Conservation (phyloP, 202 grass and related monocot genomes). For the Elaeis oleifera region DNA sequence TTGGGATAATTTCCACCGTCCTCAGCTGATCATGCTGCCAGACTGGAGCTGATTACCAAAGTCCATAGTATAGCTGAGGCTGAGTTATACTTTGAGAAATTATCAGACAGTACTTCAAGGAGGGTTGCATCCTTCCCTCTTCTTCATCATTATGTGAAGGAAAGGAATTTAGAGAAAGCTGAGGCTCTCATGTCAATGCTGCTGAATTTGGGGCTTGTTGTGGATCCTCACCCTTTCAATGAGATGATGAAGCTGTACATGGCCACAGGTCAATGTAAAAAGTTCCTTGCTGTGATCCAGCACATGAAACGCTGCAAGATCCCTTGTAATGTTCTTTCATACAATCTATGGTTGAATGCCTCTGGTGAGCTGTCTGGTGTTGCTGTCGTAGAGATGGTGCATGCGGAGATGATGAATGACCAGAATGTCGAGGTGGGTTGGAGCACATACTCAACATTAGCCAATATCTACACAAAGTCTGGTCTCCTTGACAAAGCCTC, state of each 20-base stretch:
- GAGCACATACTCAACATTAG: constrained; percentile 71
- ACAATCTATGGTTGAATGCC: constrained; percentile 70
- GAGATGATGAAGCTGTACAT: constrained; percentile 81
- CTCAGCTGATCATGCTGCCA: constrained; percentile 53
- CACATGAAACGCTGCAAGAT: constrained; percentile 68
- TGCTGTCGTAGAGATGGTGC: constrained; percentile 34
- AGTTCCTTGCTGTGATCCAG: constrained; percentile 39
- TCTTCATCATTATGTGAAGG: constrained; percentile 62
- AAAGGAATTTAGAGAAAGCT: constrained; percentile 57
- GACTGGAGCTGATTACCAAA: constrained; percentile 63
- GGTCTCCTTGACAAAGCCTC: constrained; percentile 38
- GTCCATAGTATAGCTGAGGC: constrained; percentile 34
- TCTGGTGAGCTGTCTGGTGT: constrained; percentile 39
- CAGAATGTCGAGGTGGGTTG: constrained; percentile 62
- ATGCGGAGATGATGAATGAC: constrained; percentile 64
- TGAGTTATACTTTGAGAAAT: constrained; percentile 61
- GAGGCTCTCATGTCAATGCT: constrained; percentile 64
- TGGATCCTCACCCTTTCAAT: constrained; percentile 67
- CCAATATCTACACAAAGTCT: constrained; percentile 46
- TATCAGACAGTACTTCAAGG: constrained; percentile 35
- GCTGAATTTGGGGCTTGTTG: constrained; percentile 49
- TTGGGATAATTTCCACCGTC: constrained; percentile 22
- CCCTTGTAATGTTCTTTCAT: constrained; percentile 53
- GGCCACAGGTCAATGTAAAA: constrained; percentile 42
- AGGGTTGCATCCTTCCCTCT: constrained; percentile 67